Percentiles rank a stretch among this genome's conserved stretches.
Evolutionary conservation across 345 rosid species (phyloP).

Genomic region (Dipteronia dyeriana): DNA sequence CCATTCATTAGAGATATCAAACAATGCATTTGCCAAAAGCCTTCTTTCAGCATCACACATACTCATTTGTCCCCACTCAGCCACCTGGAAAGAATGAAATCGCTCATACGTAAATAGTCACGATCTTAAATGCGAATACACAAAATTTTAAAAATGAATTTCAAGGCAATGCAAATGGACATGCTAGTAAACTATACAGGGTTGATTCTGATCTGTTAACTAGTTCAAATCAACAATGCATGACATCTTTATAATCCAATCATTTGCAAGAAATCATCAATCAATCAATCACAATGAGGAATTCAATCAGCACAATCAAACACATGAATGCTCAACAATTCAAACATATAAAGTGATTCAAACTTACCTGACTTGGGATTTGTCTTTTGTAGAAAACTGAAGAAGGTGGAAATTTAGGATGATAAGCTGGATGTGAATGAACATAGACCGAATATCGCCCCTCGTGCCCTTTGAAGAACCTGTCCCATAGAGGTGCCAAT

Average conservation of each 20-base stretch:
- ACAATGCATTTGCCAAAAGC: slow-evolving; percentile 83
- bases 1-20: slow-evolving; percentile 88
- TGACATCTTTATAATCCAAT: no score
- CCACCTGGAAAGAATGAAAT: slow-evolving; percentile 44
- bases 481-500: slow-evolving; percentile 89
- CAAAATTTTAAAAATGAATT: no score
- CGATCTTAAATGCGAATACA: no score
- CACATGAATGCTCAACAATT: no score
- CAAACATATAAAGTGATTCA: not conserved
- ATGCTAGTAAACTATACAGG: no score
- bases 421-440: slow-evolving; percentile 71
- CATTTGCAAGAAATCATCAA: no score
- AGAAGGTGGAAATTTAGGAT: slow-evolving; percentile 41
- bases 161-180: no score
- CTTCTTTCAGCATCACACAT: slow-evolving; percentile 96
- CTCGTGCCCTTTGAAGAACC: slow-evolving; percentile 70
- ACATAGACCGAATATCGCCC: slow-evolving; percentile 69
- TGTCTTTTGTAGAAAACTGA: slow-evolving; percentile 77
- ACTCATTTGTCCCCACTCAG: slow-evolving; percentile 92
- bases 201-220: not conserved
- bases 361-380: slow-evolving; percentile 87
- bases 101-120: not conserved
- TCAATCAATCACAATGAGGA: no score
- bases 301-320: no score
- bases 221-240: not conserved